Base-by-base conservation (phyloP, 2,329 filamentous ascomycete genomes). In the Fusarium neocosmosporiellum region DNA sequence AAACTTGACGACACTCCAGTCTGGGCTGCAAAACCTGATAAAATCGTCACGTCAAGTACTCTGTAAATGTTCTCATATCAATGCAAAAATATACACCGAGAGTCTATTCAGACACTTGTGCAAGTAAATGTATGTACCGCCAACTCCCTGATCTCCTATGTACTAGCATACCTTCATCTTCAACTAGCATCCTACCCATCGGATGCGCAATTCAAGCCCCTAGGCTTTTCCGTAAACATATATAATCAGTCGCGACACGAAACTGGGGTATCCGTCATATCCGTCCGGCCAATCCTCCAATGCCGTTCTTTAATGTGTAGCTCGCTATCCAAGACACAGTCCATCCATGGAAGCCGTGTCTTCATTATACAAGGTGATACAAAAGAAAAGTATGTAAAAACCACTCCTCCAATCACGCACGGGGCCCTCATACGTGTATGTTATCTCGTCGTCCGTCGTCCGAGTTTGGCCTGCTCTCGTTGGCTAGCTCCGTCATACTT, bases 401-500 rank as follows among this genome's bases (percentile, higher is more conserved):
- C 61, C 11, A 29, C 36, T 18, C 37, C 43, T 61, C 57, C 20
- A 55, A 65, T 34, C 7, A 63, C 14, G 33, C 55, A n/a, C 37
- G 18, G 9, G 22, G 18, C 18, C 16, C 43, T 74, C 46, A 73
- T 61, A 66, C 65, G 29, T 50, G 59, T 7, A 50, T 33, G 50
- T 74, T 59, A 46, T 74, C 67, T 54, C 65, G 55, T 36, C 68
- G 64, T 33, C 69, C 77, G 53, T 83, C 82, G 27, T 84, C 80
- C 2, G 83, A 84, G 43, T 71, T 78, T 1, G 82, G 79, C 24
- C 82, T 77, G 54, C 79, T 81, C 57, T 73, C 71, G 48, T 80
- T 80, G 5, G 86, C 84, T 27, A 89, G 78, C 71, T 87, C 86
- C 16, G 84, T 86, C 79, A 86, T 86, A 75, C 86, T 88, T 70